Percentiles rank a stretch among this genome's conserved stretches.
phyloP scores from a whole-genome alignment of 768 basidiomycete species.

The Kwoniella mangroviensis region DNA sequence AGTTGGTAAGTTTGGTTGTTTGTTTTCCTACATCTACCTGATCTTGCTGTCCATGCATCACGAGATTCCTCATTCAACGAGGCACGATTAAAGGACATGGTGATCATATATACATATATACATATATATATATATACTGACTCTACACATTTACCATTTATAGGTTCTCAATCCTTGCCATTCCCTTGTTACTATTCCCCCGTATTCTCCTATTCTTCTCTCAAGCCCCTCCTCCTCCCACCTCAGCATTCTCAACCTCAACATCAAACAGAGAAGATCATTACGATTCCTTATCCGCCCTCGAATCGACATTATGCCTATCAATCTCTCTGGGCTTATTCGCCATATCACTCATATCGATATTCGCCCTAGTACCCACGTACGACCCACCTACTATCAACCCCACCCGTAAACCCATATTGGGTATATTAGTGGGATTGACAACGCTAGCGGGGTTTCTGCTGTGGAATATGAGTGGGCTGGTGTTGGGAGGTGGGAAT shows the following conservation, averaged over 20 bases:
- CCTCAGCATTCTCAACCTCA: slow-evolving; percentile 19
- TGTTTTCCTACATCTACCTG: not conserved
- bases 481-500: slow-evolving; percentile 49
- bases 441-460: slow-evolving; percentile 37
- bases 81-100: not conserved
- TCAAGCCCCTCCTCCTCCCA: slow-evolving; percentile 40
- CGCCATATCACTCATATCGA: slow-evolving; percentile 35
- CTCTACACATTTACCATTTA: not conserved
- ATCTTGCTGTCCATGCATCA: not conserved
- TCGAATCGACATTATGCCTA: slow-evolving; percentile 50
- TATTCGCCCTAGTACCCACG: slow-evolving; percentile 40
- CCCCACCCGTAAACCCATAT: slow-evolving; percentile 40
- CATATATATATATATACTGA: not conserved
- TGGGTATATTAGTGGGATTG: slow-evolving; percentile 45
- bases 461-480: slow-evolving; percentile 44
- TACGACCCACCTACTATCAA: slow-evolving; percentile 33
- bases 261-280: slow-evolving; percentile 37
- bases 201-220: slow-evolving; percentile 56
- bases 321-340: slow-evolving; percentile 38
- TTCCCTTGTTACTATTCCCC: slow-evolving; percentile 55
- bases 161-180: slow-evolving; percentile 51
- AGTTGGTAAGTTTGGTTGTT: slow-evolving; percentile 44
- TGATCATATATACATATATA: not conserved
- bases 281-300: slow-evolving; percentile 51
- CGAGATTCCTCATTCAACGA: not conserved